Conservation (phyloP, 306 rosid genomes). For the Elaeagnus macrophylla region DNA sequence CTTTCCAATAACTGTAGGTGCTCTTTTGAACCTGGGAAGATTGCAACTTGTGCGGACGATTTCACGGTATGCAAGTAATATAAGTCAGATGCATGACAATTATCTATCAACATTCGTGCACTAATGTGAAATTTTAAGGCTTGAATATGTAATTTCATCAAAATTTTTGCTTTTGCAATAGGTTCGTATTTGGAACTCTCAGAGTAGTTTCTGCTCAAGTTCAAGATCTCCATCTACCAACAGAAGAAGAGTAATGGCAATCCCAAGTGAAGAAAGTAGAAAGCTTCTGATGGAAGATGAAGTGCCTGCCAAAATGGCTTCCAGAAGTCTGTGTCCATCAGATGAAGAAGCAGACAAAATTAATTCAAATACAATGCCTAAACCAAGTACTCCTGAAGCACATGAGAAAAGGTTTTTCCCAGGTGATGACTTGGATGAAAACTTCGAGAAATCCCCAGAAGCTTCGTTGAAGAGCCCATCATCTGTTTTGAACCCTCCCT, state of each 20-base stretch:
- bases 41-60: slow-evolving; percentile 88
- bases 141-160: slow-evolving; percentile 4
- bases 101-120: neutral
- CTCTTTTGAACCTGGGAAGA: slow-evolving; percentile 53
- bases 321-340: slow-evolving; percentile 7
- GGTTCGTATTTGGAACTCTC: slow-evolving; percentile 70
- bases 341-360: slow-evolving; percentile 18
- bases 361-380: slow-evolving; percentile 38
- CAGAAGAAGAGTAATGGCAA: slow-evolving; percentile 77
- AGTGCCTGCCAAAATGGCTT: slow-evolving; percentile 19
- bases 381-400: slow-evolving; percentile 40
- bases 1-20: slow-evolving; percentile 42
- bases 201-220: slow-evolving; percentile 25
- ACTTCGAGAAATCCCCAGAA: slow-evolving; percentile 64
- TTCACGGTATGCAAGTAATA: slow-evolving; percentile 45
- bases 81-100: neutral
- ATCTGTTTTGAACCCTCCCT: slow-evolving; percentile 83
- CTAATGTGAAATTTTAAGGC: neutral
- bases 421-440: slow-evolving; percentile 23
- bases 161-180: slow-evolving; percentile 17
- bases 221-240: slow-evolving; percentile 35
- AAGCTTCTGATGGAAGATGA: neutral
- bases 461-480: slow-evolving; percentile 79
- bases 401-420: slow-evolving; percentile 30
- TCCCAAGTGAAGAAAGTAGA: slow-evolving; percentile 44